Base-by-base conservation (phyloP, 2,329 filamentous ascomycete genomes). In the Orbilia brochopaga region DNA sequence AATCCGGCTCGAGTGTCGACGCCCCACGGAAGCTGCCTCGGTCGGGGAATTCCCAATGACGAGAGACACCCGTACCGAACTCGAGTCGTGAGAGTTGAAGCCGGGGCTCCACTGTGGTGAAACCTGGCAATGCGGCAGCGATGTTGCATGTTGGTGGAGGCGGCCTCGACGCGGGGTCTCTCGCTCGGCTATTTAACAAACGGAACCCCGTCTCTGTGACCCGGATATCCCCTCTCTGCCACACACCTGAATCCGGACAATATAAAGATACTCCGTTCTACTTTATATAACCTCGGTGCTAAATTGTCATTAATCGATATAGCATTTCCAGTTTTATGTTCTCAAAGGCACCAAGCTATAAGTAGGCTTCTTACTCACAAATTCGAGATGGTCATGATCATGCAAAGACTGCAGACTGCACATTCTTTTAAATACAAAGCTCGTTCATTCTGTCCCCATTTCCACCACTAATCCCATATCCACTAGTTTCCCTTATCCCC, bases 81-180 rank as follows among this genome's bases (percentile, higher is more conserved):
- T 5, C 15, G 37, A 55, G 23, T 55, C n/a, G 3, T 7, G 46
- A 15, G 13, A 11, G 46, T 50, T 13, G 46, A 50, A 19, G 19
- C 11, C 4, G 15, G 7, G 52, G n/a, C n/a, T n/a, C n/a, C n/a
- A n/a, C 2, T 21, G 27, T 37, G 52, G 32, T 17, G 52, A 37
- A 46, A 21, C 4, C n/a, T 50, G 15, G 27, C 35, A 11, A 24
- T 13, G 37, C 54, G 4, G 19, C 1, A 46, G 8, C 42, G 13
- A 10, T 23, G 23, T 15, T 24, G 40, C 21, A n/a, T n/a, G n/a
- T n/a, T n/a, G 17, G 7, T 30, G 10, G 32, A 19, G 54, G 40
- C 1, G 21, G 60, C 60, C 60, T 51, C 60, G 60, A 56, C 23
- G 42, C 60, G 60, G 30, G 60, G 60, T 42, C 23, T 48, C 17